phyloP scores from a whole-genome alignment of 345 rosid species.

The Eucalyptus curtisii region DNA sequence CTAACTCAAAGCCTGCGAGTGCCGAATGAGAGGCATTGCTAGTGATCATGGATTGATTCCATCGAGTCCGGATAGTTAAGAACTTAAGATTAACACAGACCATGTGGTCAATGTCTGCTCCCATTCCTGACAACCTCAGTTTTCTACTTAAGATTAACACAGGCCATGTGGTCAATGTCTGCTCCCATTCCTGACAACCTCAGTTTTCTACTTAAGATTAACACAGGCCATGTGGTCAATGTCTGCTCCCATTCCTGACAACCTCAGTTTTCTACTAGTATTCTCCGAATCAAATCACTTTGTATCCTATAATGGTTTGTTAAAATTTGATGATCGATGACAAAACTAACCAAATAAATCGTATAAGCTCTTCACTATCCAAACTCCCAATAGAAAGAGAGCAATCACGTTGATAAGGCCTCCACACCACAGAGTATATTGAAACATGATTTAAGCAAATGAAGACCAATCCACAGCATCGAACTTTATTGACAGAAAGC shows the following conservation, averaged over 20 bases:
- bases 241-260: neutral
- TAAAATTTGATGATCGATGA: neutral
- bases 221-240: neutral
- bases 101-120: neutral
- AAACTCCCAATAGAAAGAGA: neutral
- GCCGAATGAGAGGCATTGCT: neutral
- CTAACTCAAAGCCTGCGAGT: neutral
- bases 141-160: neutral
- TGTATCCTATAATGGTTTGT: fast-evolving
- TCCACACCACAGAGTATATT: neutral
- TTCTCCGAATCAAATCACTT: neutral
- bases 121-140: neutral
- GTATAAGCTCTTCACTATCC: neutral
- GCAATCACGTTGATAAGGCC: neutral
- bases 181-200: neutral
- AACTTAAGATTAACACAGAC: neutral
- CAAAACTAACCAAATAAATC: neutral
- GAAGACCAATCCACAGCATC: neutral
- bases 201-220: neutral
- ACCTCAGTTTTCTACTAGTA: neutral
- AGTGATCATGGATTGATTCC: neutral
- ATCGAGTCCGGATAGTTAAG: too few species aligned
- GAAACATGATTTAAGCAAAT: neutral
- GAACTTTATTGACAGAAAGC: neutral
- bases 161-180: neutral